Base-by-base conservation (phyloP, 371 early-diverging fungal species). In the Mucor velutinosus region DNA sequence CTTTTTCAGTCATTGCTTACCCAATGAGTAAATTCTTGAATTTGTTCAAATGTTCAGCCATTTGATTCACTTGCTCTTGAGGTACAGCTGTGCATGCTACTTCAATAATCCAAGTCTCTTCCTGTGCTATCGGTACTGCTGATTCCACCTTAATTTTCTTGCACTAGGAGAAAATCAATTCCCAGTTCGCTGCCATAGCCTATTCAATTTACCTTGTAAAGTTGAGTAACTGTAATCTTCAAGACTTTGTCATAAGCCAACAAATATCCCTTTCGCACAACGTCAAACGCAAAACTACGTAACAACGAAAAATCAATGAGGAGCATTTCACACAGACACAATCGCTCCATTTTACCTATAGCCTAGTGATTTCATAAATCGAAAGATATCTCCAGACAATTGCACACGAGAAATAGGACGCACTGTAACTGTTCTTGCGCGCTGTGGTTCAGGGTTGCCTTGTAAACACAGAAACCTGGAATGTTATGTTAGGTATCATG, bases 51-150 rank as follows among this genome's bases (percentile, higher is more conserved):
- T 81, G 80, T 43, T 79, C 82, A 19, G 81, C 80, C 80, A 80
- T 81, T 63, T 79, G 78, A 60, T 75, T 79, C 1, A 84, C 81
- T 49, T 78, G 78, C 66, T 84, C 84, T 70, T 84, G 84, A 17
- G 79, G 56, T 8, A 81, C 78, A 5, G 79, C 73, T 7, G 70
- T 60, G 5, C 81, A 76, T 4, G 74, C 73, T 1, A 78, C 77
- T 67, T 84, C 84, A 8, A 84, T 76, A n/a, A 84, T 51, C 81
- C 81, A 84, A 60, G 74, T 62, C 21, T 79, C 74, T 39, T 77
- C 66, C 43, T 66, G 63, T 23, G 70, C 74, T 55, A 79, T 49
- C n/a, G 66, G 69, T 14, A 70, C 62, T 0, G 76, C 69, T 10
- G 78, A 68, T 23, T 71, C 66, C 51, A 82, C 67, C 55, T 78